Evolutionary conservation across 306 rosid genomes (phyloP), one percentile per base, ranked within the genome.

Genomic region (Oxytropis ochrocephala): DNA sequence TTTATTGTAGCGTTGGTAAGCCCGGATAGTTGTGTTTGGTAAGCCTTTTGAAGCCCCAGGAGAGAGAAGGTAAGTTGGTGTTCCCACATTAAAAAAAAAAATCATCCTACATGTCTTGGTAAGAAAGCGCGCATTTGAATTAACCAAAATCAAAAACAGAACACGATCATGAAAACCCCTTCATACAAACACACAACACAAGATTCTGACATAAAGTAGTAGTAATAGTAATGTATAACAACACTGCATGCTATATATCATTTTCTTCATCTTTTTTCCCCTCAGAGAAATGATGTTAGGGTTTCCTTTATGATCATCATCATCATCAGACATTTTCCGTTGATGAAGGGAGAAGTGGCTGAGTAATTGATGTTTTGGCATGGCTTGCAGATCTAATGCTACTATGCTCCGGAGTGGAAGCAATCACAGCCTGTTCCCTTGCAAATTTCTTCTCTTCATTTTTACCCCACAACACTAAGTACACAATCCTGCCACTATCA

Each of bases 391-490:
- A 19, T 39, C 97, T 85, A 83, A 32, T 80, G 76, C 51, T 81
- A 32, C 75, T 59, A 16, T 84, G 94, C 73, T 87, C 98, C 3
- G 82, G 78, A 35, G 81, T 27, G 24, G 81, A 17, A 60, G 90
- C 76, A 63, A 78, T 84, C 7, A 78, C 74, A 43, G 61, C 79
- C 60, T 72, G 85, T 56, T 84, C 88, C 79, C 21, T 80, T 42
- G 95, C 96, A 66, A 88, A 79, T 72, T 88, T 94, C 75, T 46
- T 87, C 62, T 94, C 99, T 81, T 88, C 88, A 12, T 14, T 88
- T 85, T 91, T 94, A 4, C 99, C 99, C 97, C 97, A 94, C 80
- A 94, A 59, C 29, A 94, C 99, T 8, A 87, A 64, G 83, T 94
- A 94, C n/a, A n/a, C 21, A 94, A 78, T 59, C 99, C 99, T 61